These are phyloP conservation scores for Pyrenochaeta sp. DNA, from an alignment of 2,329 filamentous ascomycete species.

Conservation along the genomic window DNA sequence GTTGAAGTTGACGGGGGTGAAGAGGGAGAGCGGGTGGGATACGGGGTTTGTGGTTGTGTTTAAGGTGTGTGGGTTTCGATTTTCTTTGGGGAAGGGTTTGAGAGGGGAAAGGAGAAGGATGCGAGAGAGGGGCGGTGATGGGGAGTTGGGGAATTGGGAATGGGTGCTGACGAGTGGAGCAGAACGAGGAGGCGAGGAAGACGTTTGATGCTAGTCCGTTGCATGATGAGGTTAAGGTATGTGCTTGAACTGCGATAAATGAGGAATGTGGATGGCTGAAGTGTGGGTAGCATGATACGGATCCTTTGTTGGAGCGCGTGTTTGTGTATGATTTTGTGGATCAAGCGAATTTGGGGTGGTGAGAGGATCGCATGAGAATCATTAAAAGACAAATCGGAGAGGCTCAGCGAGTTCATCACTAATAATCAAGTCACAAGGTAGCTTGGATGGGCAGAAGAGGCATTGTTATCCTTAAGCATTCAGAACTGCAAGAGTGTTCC, in stretches of 20 bases:
- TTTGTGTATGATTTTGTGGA: slow-evolving; percentile 40
- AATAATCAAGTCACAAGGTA: too few species aligned
- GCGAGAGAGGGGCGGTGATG: not conserved
- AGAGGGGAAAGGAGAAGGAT: too few species aligned
- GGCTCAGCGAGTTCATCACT: too few species aligned
- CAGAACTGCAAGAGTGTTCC: slow-evolving; percentile 4
- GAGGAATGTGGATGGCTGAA: not conserved
- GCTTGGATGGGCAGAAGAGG: too few species aligned
- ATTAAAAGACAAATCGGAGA: too few species aligned
- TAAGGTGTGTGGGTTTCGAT: slow-evolving; percentile 18
- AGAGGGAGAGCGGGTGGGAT: slow-evolving; percentile 33
- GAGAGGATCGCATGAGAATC: too few species aligned
- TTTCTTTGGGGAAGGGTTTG: not conserved
- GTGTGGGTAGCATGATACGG: slow-evolving; percentile 29
- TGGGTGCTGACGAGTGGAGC: not conserved
- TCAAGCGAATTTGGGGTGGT: slow-evolving; percentile 35
- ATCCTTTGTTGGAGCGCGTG: slow-evolving; percentile 31
- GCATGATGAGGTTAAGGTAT: slow-evolving; percentile 35
- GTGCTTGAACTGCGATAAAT: not conserved
- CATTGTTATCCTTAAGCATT: not conserved
- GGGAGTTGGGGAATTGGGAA: not conserved
- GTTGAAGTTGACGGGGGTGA: slow-evolving; percentile 28
- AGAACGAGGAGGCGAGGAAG: slow-evolving; percentile 28
- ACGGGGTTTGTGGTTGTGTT: slow-evolving; percentile 35
- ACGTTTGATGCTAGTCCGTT: slow-evolving; percentile 29